These are phyloP conservation scores for Letharia lupina DNA, from an alignment of 495 filamentous ascomycete species.

Conservation along the genomic window DNA sequence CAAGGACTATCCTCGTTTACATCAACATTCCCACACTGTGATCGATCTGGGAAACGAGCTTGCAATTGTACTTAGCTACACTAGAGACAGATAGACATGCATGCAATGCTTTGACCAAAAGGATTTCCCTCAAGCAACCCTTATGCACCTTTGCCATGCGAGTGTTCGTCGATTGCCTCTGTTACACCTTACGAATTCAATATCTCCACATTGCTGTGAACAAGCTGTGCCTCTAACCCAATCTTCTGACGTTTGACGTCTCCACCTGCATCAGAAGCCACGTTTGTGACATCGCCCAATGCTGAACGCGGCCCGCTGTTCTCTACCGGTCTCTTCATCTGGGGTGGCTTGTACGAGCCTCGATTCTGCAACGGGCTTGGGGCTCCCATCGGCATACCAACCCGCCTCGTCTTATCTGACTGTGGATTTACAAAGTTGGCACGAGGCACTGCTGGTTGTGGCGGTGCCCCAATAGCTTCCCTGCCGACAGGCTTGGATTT, in stretches of 20 bases:
- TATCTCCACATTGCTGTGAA: not conserved
- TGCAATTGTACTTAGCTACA: not conserved
- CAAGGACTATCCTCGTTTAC: too few species aligned
- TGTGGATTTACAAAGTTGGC: constrained; percentile 62
- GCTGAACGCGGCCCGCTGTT: constrained; percentile 29
- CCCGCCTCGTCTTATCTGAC: constrained; percentile 55
- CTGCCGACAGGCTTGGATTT: constrained; percentile 57
- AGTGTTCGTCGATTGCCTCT: not conserved
- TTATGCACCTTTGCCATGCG: constrained; percentile 11
- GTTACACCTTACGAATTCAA: constrained; percentile 4
- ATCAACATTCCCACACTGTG: not conserved
- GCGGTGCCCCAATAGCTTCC: constrained; percentile 34
- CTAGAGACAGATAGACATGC: constrained; percentile 4
- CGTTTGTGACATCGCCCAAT: constrained; percentile 40
- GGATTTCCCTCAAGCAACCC: not conserved
- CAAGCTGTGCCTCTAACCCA: not conserved
- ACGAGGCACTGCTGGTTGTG: constrained; percentile 29
- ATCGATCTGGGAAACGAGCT: not conserved
- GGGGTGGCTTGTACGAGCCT: constrained; percentile 50
- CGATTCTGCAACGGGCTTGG: constrained; percentile 52
- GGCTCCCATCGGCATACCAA: constrained; percentile 59
- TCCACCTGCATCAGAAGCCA: constrained; percentile 9
- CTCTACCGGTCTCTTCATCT: constrained; percentile 44
- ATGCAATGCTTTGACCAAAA: not conserved
- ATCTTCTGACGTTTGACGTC: constrained; percentile 23